phyloP scores from a whole-genome alignment of 2,329 filamentous ascomycete species.

The Colletotrichum musicola region DNA sequence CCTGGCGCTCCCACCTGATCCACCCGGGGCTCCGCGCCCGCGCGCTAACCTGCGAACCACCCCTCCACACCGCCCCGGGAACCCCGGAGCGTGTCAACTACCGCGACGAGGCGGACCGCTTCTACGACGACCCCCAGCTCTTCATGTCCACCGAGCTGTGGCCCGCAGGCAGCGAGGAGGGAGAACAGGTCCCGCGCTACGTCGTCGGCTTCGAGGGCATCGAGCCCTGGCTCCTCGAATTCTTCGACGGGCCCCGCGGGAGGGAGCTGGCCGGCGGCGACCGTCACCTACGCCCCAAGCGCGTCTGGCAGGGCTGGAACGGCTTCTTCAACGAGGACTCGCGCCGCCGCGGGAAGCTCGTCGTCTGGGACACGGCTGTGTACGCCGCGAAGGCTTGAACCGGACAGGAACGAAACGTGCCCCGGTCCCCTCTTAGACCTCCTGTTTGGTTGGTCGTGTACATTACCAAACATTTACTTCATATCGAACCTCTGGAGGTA shows the following conservation, averaged over 20 bases:
- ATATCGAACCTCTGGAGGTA: too few species aligned
- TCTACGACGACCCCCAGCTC: constrained; percentile 75
- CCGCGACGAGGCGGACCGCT: constrained; percentile 89
- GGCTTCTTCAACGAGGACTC: constrained; percentile 74
- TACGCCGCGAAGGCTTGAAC: constrained; percentile 39
- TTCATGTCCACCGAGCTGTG: constrained; percentile 72
- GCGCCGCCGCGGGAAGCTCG: constrained; percentile 66
- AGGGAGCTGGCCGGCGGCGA: constrained; percentile 38
- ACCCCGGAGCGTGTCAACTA: constrained; percentile 75
- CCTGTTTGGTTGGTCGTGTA: too few species aligned
- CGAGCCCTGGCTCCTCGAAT: constrained; percentile 59
- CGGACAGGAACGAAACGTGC: neutral
- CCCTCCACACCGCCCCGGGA: constrained; percentile 73
- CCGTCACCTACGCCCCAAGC: constrained; percentile 57
- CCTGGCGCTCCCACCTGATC: constrained; percentile 91
- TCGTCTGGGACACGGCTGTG: constrained; percentile 70
- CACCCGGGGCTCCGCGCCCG: constrained; percentile 81
- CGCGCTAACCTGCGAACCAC: constrained; percentile 92
- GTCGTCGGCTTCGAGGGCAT: constrained; percentile 73
- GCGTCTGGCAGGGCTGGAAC: constrained; percentile 70
- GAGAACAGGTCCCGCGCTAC: constrained; percentile 63
- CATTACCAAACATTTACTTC: too few species aligned
- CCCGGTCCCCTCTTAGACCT: too few species aligned
- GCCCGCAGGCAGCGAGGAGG: constrained; percentile 45
- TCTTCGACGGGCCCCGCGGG: constrained; percentile 56